Percentiles rank a stretch among this genome's conserved stretches.
Conservation (phyloP, 257 asterid genomes). For the Linderniella brevidens region DNA sequence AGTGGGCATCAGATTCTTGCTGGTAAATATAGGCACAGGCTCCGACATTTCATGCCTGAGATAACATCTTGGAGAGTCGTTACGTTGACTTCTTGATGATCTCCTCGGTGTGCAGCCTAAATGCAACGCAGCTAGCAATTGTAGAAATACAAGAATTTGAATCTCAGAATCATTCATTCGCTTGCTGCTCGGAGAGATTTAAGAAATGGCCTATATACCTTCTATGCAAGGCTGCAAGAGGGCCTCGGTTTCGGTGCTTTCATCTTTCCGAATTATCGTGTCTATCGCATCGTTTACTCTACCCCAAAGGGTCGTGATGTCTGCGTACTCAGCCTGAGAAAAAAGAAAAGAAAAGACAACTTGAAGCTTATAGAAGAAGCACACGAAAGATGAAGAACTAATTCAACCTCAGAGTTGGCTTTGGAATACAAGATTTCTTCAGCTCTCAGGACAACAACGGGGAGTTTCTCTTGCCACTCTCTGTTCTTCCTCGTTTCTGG, state of each 20-base stretch:
- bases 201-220: conserved; percentile 22
- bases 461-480: conserved; percentile 92
- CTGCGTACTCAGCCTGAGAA: conserved; percentile 72
- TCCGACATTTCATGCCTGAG: conserved; percentile 34
- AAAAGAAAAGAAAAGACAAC: background rate
- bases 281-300: conserved; percentile 75
- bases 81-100: conserved; percentile 71
- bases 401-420: conserved; percentile 76
- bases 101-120: conserved; percentile 85
- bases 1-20: conserved; percentile 16
- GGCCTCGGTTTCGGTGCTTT: conserved; percentile 41
- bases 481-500: conserved; percentile 62
- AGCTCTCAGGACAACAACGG: conserved; percentile 78
- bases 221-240: conserved; percentile 85
- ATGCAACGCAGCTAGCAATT: conserved; percentile 66
- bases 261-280: conserved; percentile 67
- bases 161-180: background rate
- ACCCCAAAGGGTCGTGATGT: conserved; percentile 57
- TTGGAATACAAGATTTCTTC: conserved; percentile 91
- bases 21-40: conserved; percentile 10
- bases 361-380: background rate
- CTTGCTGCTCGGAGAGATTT: too few species aligned
- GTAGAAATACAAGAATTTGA: conserved; percentile 7
- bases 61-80: conserved; percentile 41
- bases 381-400: conserved; percentile 1